These are phyloP conservation scores for Cyclostephanos tholiformis DNA, from an alignment of 108 stramenopile genomes.

Conservation along the genomic window DNA sequence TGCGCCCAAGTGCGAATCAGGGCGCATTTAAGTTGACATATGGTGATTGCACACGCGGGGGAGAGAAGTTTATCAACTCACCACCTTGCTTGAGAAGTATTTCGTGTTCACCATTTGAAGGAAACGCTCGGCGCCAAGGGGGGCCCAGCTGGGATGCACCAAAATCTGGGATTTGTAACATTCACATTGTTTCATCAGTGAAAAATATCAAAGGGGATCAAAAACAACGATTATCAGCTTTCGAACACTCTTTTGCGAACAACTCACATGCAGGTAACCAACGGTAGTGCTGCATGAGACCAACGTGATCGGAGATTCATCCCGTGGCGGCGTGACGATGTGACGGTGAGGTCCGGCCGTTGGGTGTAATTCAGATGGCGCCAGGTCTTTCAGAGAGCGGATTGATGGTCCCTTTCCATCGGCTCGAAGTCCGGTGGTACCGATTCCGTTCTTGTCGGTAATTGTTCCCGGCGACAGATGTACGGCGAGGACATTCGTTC, in stretches of 20 bases:
- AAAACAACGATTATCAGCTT: neutral
- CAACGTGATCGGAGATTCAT: slow-evolving; percentile 23
- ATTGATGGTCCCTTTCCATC: slow-evolving; percentile 19
- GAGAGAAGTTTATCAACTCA: neutral
- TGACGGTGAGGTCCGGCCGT: slow-evolving; percentile 28
- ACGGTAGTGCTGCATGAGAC: slow-evolving; percentile 45
- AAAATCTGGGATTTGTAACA: slow-evolving; percentile 37
- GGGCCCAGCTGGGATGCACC: slow-evolving; percentile 83
- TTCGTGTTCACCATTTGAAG: slow-evolving; percentile 70
- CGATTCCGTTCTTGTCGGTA: neutral
- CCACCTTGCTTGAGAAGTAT: slow-evolving; percentile 69
- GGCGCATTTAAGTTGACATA: too few relatives aligned
- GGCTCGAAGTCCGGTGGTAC: neutral
- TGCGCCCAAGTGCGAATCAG: neutral
- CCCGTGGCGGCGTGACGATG: slow-evolving; percentile 40
- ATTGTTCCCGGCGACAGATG: neutral
- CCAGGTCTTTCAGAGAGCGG: slow-evolving; percentile 29
- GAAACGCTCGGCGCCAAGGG: slow-evolving; percentile 77
- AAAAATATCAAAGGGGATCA: neutral
- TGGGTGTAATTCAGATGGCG: slow-evolving; percentile 31
- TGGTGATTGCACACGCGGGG: neutral
- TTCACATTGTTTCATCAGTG: too few relatives aligned
- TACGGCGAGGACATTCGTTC: too few relatives aligned
- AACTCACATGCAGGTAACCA: slow-evolving; percentile 37
- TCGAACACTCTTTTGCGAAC: neutral